phyloP scores from a whole-genome alignment of 1,284 basidiomycete genomes.

The Irpex lacteus region DNA sequence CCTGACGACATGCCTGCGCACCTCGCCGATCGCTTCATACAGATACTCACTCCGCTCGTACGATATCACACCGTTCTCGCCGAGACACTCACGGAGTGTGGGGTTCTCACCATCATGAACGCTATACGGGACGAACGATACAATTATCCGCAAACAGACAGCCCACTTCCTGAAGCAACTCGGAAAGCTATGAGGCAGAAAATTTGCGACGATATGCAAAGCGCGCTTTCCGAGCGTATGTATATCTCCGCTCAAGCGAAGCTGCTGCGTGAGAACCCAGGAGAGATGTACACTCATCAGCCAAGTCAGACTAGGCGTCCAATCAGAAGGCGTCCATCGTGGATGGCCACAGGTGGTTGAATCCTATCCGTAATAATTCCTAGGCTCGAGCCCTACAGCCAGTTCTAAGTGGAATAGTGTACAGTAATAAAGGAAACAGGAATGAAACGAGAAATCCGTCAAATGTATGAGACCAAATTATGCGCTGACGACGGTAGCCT shows the following conservation, averaged over 20 bases:
- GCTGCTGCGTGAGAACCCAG: background rate
- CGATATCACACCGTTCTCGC: slow-evolving; percentile 6
- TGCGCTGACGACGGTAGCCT: background rate
- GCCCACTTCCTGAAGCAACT: slow-evolving; percentile 1
- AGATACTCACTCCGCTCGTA: background rate
- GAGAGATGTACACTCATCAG: background rate
- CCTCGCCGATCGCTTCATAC: slow-evolving; percentile 7
- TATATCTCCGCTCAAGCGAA: slow-evolving; percentile 7
- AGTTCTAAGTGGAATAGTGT: background rate
- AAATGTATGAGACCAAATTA: background rate
- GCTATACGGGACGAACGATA: slow-evolving; percentile 8
- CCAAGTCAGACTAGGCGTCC: background rate
- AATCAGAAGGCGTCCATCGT: slow-evolving; percentile 6
- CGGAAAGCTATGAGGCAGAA: background rate
- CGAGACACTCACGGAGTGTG: slow-evolving; percentile 2
- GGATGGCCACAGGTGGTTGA: slow-evolving; percentile 9
- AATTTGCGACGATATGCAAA: slow-evolving; percentile 1
- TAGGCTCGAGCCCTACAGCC: background rate
- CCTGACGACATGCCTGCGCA: slow-evolving; percentile 3
- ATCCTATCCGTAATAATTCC: background rate
- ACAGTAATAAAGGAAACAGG: background rate
- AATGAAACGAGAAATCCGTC: background rate
- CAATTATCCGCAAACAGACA: slow-evolving; percentile 2
- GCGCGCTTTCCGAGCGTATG: slow-evolving; percentile 4
- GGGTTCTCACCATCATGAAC: slow-evolving; percentile 3